Base-by-base conservation (phyloP, 371 early-diverging fungal species). In the Actinomortierella ambigua region DNA sequence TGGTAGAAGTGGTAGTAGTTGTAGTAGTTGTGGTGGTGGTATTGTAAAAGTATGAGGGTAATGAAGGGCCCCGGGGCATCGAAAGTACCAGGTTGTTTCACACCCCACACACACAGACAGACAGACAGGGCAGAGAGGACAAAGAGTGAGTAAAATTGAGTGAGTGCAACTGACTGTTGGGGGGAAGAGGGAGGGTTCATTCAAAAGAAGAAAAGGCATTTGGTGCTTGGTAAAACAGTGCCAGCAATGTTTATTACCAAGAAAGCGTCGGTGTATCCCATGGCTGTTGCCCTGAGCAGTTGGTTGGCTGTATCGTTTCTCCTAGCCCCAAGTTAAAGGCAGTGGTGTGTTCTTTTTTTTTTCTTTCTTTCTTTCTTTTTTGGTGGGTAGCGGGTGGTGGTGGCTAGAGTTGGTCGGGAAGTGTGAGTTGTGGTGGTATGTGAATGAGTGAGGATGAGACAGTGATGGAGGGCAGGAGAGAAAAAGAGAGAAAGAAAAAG, bases 251-350 rank as follows among this genome's bases (percentile, higher is more conserved):
- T 34, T 26, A 22, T 57, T 67, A 67, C 68, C 68, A 67, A 53
- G 17, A 67, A 67, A 20, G 62, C 43, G 8, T 67, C 68, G 48
- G 61, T 17, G 42, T 49, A 67, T 20, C 62, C 68, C 68, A 67
- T 64, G 22, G 50, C 26, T 34, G 34, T 34, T 11, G 11, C 34
- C 7, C 7, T 11, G 34, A 6, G 34, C 34, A 34, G 34, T 4
- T 34, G 34, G 7, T 34, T 34, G 11, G 44, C 27, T 52, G 14
- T 47, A 20, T n/a, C 48, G 20, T 47, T 47, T 7, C 8, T 47
- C 48, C 18, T 23, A n/a, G n/a, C n/a, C n/a, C 24, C 26, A 17
- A 17, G 24, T 50, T 20, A 13, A 23, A 50, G 26, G 26, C 22
- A 11, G 50, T 22, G 8, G 3, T 8, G 11, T 20, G 50, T 50